Percentiles rank a stretch among this genome's conserved stretches.
phyloP scores from a whole-genome alignment of 2,329 filamentous ascomycete species.

The Bipolaris victoriae region DNA sequence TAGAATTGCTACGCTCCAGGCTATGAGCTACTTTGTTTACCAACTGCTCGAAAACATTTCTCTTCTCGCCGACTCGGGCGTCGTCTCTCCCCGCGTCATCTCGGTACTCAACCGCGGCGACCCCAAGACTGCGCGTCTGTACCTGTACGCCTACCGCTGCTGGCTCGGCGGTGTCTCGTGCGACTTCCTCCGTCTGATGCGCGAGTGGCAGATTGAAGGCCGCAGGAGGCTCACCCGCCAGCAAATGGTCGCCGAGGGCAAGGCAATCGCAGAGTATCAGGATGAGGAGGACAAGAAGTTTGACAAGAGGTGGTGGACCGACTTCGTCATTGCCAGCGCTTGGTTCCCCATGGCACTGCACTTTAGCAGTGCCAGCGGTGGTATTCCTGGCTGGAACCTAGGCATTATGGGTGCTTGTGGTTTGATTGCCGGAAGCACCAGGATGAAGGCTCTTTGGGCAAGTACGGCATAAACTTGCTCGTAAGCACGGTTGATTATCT shows the following conservation, averaged over 20 bases:
- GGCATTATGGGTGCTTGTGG: conserved; percentile 54
- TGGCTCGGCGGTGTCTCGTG: conserved; percentile 54
- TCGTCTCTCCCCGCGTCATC: conserved; percentile 47
- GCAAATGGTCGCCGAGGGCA: conserved; percentile 38
- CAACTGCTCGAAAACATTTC: conserved; percentile 54
- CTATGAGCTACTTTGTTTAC: conserved; percentile 52
- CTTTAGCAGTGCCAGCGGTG: conserved; percentile 47
- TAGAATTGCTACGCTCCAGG: conserved; percentile 50
- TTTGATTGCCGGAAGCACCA: conserved; percentile 47
- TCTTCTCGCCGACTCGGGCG: conserved; percentile 51
- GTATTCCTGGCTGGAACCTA: conserved; percentile 53
- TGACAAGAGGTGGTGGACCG: conserved; percentile 51
- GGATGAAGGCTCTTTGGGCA: conserved; percentile 36
- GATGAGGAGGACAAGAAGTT: conserved; percentile 48
- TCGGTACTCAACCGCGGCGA: conserved; percentile 47
- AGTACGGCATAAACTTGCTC: conserved; percentile 15
- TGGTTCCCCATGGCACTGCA: conserved; percentile 55
- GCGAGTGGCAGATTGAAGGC: conserved; percentile 52
- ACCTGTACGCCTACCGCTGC: conserved; percentile 51
- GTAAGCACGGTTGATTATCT: too few species aligned
- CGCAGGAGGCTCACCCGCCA: conserved; percentile 38
- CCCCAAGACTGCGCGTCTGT: conserved; percentile 45
- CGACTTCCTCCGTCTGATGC: conserved; percentile 51
- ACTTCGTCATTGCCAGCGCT: conserved; percentile 50
- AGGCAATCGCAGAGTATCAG: conserved; percentile 40